phyloP scores from a whole-genome alignment of 2,329 filamentous ascomycete genomes.

The Grosmannia huntii region DNA sequence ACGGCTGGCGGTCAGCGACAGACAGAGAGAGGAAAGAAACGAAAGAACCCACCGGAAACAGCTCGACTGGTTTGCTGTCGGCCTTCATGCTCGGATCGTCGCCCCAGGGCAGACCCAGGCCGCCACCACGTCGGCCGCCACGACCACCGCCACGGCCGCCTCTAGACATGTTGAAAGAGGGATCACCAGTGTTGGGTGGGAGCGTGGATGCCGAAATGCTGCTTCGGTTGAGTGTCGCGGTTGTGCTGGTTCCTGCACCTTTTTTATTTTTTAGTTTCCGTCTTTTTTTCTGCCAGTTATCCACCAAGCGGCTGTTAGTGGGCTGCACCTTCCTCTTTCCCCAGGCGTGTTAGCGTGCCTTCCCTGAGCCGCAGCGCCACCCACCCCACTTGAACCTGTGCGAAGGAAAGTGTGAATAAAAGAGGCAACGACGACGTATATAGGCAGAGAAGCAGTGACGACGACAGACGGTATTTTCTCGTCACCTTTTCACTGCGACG shows the following conservation, averaged over 20 bases:
- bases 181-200: not conserved
- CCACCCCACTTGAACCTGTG: not conserved
- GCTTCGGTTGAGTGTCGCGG: not conserved
- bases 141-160: slow-evolving; percentile 39
- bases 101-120: slow-evolving; percentile 33
- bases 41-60: slow-evolving; percentile 36
- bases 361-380: not conserved
- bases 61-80: slow-evolving; percentile 43
- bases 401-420: not conserved
- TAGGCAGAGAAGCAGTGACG: slow-evolving; percentile 1
- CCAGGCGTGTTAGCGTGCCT: not conserved
- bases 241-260: not conserved
- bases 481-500: not conserved
- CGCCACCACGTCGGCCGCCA: slow-evolving; percentile 23
- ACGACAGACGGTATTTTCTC: not conserved
- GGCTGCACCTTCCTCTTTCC: not conserved
- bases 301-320: not conserved
- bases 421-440: not conserved
- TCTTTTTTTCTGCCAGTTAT: not conserved
- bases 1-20: slow-evolving; percentile 25
- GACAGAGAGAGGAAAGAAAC: too few species aligned
- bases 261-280: too few species aligned
- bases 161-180: slow-evolving; percentile 30
- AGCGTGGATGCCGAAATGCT: too few species aligned
- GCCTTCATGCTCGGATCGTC: slow-evolving; percentile 35